These are phyloP conservation scores for Calonectria multiphialidica DNA, from an alignment of 2,329 filamentous ascomycete species.

Conservation along the genomic window DNA sequence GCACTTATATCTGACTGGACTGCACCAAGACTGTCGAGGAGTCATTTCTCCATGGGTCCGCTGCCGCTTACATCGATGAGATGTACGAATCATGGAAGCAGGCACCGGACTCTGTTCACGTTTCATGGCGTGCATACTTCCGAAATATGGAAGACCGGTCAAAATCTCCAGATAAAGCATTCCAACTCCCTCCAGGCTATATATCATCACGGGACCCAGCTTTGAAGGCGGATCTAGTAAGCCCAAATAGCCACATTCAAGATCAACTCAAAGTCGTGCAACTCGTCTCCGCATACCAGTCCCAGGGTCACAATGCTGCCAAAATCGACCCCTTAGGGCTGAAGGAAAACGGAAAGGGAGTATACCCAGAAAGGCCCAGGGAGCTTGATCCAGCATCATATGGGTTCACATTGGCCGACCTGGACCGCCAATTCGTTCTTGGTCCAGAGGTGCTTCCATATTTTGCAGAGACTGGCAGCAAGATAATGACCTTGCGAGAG, in stretches of 20 bases:
- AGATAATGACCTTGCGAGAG: conserved; percentile 95
- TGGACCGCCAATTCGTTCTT: conserved; percentile 89
- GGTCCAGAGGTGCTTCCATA: conserved; percentile 94
- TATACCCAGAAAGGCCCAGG: conserved; percentile 86
- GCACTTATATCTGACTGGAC: neutral
- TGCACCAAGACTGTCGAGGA: conserved; percentile 12
- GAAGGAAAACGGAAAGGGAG: conserved; percentile 77
- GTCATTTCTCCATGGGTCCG: conserved; percentile 88
- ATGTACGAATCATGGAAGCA: conserved; percentile 99
- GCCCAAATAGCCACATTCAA: conserved; percentile 82
- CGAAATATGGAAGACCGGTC: conserved; percentile 97
- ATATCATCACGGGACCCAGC: conserved; percentile 83
- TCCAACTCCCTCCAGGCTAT: conserved; percentile 92
- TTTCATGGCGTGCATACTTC: conserved; percentile 99
- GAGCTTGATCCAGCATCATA: conserved; percentile 93
- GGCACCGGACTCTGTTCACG: conserved; percentile 90
- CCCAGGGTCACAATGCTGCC: conserved; percentile 96
- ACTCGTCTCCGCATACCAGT: conserved; percentile 95
- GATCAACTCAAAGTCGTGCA: conserved; percentile 98
- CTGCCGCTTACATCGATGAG: conserved; percentile 98
- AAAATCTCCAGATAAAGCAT: conserved; percentile 95
- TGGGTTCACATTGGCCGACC: conserved; percentile 90
- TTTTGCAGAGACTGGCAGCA: conserved; percentile 85
- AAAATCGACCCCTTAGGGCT: conserved; percentile 96
- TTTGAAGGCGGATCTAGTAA: conserved; percentile 73